Conservation (phyloP, 352 stramenopile species). For the Phytophthora megakarya region DNA sequence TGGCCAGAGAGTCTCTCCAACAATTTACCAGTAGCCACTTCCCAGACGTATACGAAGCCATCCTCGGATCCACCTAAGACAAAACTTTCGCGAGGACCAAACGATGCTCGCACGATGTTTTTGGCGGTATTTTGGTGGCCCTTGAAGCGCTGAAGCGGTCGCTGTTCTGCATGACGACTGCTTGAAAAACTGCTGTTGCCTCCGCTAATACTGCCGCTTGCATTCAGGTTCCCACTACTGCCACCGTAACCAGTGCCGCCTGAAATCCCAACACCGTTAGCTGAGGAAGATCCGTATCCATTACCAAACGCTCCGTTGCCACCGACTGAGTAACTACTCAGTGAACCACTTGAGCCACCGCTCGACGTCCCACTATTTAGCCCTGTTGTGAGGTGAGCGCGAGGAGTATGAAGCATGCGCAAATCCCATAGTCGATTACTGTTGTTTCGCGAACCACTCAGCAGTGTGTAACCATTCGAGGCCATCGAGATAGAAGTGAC, state of each 20-base stretch:
- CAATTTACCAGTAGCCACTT: constrained; percentile 85
- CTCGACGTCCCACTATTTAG: constrained; percentile 30
- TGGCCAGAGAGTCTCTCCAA: constrained; percentile 82
- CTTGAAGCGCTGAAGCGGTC: constrained; percentile 86
- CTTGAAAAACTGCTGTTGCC: constrained; percentile 30
- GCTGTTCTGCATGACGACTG: constrained; percentile 54
- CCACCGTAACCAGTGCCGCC: constrained; percentile 23
- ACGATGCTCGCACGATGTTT: constrained; percentile 86
- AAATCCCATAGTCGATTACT: constrained; percentile 90
- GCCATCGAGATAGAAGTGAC: constrained; percentile 87
- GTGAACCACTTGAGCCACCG: constrained; percentile 34
- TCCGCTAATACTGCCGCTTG: constrained; percentile 26
- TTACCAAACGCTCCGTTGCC: constrained; percentile 21
- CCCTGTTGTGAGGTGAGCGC: constrained; percentile 55
- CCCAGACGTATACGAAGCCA: constrained; percentile 87
- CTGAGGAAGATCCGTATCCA: constrained; percentile 26
- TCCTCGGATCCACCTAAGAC: constrained; percentile 88
- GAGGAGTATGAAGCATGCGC: constrained; percentile 81
- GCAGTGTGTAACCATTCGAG: constrained; percentile 78
- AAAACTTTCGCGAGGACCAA: constrained; percentile 85
- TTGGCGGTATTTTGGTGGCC: constrained; percentile 90
- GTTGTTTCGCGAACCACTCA: constrained; percentile 88
- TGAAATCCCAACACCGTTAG: constrained; percentile 28
- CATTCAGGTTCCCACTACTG: constrained; percentile 35
- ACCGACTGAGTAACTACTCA: constrained; percentile 28